Percentiles rank a stretch among this genome's conserved stretches.
These are phyloP conservation scores for Senecio squalidus DNA, from an alignment of 140 eudicot genomes.

Conservation along the genomic window DNA sequence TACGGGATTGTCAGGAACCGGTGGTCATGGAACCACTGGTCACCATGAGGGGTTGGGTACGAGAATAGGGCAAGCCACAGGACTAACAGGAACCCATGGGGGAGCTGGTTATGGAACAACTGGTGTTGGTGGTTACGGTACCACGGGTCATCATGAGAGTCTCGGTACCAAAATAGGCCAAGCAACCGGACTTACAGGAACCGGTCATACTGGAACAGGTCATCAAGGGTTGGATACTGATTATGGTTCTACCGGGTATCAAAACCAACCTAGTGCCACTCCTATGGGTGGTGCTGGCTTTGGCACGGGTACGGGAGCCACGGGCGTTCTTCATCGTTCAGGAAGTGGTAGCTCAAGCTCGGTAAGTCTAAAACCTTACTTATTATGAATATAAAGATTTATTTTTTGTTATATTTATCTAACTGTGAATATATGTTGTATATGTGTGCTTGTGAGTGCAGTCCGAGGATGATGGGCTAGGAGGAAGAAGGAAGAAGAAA, in stretches of 20 bases:
- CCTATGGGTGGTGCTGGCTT: background rate
- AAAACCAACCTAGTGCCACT: conserved; percentile 6
- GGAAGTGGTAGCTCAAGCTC: background rate
- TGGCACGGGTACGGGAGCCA: background rate
- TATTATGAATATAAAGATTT: too few species aligned
- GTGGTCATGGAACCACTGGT: background rate
- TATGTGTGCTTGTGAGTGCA: conserved; percentile 15
- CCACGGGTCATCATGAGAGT: background rate
- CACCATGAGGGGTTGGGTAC: conserved; percentile 1
- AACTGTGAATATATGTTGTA: background rate
- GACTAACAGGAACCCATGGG: too few species aligned
- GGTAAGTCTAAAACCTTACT: background rate
- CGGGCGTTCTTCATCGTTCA: background rate
- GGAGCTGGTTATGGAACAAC: too few species aligned
- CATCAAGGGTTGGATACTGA: conserved; percentile 13
- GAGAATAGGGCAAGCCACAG: too few species aligned
- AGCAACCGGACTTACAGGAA: background rate
- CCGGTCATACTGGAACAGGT: conserved; percentile 6
- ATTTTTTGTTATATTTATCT: too few species aligned
- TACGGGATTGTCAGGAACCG: background rate
- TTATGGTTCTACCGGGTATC: conserved; percentile 8
- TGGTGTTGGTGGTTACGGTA: background rate
- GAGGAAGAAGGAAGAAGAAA: conserved; percentile 81
- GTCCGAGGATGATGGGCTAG: conserved; percentile 79
- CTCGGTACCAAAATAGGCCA: background rate